Conservation (phyloP, 2,329 filamentous ascomycete genomes). For the Sporothrix pseudoabietina region DNA sequence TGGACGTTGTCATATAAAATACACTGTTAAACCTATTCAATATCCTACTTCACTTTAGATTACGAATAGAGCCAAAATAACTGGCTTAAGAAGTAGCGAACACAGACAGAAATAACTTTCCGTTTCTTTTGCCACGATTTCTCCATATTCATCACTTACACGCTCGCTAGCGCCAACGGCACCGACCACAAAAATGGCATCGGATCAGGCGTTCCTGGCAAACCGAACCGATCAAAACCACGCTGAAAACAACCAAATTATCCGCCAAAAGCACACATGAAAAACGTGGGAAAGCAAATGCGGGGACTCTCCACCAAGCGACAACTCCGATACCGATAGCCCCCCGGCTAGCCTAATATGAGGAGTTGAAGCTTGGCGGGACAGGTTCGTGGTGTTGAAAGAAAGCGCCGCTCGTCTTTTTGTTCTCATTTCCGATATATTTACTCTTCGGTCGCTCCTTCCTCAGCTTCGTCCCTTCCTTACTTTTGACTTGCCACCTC, state of each 20-base stretch:
- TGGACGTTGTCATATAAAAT: background rate
- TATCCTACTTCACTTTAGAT: background rate
- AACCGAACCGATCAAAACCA: slow-evolving; percentile 7
- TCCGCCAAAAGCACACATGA: background rate
- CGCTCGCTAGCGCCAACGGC: slow-evolving; percentile 6
- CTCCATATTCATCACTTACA: slow-evolving; percentile 4
- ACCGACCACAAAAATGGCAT: background rate
- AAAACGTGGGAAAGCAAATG: background rate
- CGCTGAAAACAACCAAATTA: background rate
- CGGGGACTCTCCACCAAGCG: slow-evolving; percentile 10
- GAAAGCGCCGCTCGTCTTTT: background rate
- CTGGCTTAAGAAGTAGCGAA: background rate
- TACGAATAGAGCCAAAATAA: background rate
- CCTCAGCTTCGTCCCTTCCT: background rate
- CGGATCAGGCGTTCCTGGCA: background rate
- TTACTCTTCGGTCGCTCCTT: background rate
- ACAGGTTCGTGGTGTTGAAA: background rate
- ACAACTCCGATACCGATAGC: background rate
- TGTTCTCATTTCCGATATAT: background rate
- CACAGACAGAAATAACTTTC: background rate
- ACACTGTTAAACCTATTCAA: background rate
- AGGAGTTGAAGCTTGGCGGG: background rate
- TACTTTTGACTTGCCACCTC: background rate
- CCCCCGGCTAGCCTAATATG: background rate
- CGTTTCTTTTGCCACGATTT: background rate